phyloP scores from a whole-genome alignment of 768 basidiomycete genomes.

The Xerocomellus chrysenteron region DNA sequence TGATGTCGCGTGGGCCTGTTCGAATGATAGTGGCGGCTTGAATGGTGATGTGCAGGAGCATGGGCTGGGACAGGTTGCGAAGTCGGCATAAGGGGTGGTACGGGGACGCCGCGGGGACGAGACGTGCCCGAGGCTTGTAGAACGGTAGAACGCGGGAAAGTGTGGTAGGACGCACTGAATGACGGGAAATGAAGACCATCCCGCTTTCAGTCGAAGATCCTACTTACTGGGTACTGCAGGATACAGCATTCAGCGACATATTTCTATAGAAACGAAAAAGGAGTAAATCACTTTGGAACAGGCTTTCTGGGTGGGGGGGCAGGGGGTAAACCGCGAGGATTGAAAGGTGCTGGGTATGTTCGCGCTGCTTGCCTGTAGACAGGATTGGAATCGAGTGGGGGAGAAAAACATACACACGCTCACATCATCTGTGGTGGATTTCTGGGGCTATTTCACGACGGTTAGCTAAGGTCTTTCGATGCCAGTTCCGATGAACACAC shows the following conservation, averaged over 20 bases:
- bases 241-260: constrained; percentile 3
- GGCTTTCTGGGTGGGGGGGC: constrained; percentile 16
- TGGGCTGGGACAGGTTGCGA: constrained; percentile 1
- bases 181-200: constrained; percentile 12
- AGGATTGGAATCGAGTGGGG: background rate
- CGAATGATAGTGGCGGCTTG: background rate
- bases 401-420: background rate
- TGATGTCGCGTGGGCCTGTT: constrained; percentile 1
- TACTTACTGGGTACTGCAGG: constrained; percentile 28
- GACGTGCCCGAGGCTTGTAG: background rate
- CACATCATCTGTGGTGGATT: constrained; percentile 16
- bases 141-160: constrained; percentile 26
- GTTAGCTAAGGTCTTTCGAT: background rate
- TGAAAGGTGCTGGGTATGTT: constrained; percentile 16
- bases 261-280: background rate
- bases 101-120: background rate
- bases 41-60: constrained; percentile 6
- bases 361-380: constrained; percentile 17
- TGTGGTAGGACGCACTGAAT: constrained; percentile 25
- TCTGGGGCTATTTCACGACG: constrained; percentile 6
- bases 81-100: constrained; percentile 3
- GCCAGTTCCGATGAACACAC: constrained; percentile 14
- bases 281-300: constrained; percentile 21
- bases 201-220: constrained; percentile 4
- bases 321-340: constrained; percentile 19